Evolutionary conservation across 129 eudicot genomes (phyloP), one percentile per base, ranked within the genome.

Genomic region (Calendula officinalis): DNA sequence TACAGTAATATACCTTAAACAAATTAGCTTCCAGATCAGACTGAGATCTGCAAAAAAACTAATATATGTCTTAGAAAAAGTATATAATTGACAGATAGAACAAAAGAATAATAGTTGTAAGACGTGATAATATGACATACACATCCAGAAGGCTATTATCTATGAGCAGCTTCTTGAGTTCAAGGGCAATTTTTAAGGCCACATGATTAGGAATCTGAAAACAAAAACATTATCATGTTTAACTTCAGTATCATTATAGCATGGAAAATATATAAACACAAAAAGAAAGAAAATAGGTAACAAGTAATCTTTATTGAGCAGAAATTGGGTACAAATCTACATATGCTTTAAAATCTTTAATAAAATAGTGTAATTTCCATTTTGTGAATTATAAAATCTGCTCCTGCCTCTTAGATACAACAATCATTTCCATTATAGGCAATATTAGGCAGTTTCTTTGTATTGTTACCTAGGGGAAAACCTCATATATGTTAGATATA

Each of bases 131-230:
- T 34, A 54, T 46, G 70, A 67, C 91, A 72, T 92, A 92, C 98
- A 92, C 98, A 40, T 92, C 98, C 16, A 92, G 80, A 71, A 88
- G 96, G 75, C 98, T 92, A 49, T 92, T 92, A 76, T 92, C 98
- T 54, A 88, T 80, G 63, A 92, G 95, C 78, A 92, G 95, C 91
- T 92, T 92, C 74, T 92, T 92, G 69, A 92, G 91, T 62, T 92
- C 98, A 68, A 92, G 89, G 6, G 98, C 96, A 60, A 92, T 92
- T 76, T 92, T 92, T 42, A 92, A 79, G 27, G 98, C 98, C 71
- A 88, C 98, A 5, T 92, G 98, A 81, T 92, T 92, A 34, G 98
- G 96, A 76, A 92, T 92, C 98, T 92, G 84, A 37, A 81, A 59
- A 53, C 12, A 65, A 12, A 46, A 66, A 70, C 60, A 33, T 43